Evolutionary conservation across 805 yeast genomes (phyloP), one percentile per base, ranked within the genome.

Genomic region (Barnettozyma siamensis): DNA sequence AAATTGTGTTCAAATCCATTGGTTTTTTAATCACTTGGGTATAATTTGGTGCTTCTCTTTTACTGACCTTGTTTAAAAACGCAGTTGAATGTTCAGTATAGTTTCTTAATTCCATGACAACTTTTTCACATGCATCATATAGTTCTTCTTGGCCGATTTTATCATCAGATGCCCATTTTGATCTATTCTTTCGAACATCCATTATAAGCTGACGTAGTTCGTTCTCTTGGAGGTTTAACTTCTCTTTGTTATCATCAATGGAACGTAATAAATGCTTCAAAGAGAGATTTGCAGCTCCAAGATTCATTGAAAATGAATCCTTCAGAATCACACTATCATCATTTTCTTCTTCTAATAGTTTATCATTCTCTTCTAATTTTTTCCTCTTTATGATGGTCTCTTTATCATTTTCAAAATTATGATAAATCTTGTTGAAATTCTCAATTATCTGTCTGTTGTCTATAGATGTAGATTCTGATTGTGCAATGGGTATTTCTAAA

Each of bases 141-240:
- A 93, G 72, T 60, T 94, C 99, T 58, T 93, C 99, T 64, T 93
- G 99, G 7, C 99, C 99, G 33, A 93, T 80, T 46, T 85, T 73
- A 43, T 89, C 95, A 57, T 93, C 97, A 43, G 86, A 86, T 8
- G 97, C 94, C 99, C 99, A 93, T 63, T 93, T 93, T 0, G 98
- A 94, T 44, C 98, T 70, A 57, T 89, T 91, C 54, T 89, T 93
- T 37, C 97, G 73, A 9, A 93, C 98, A 57, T 93, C 99, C 73
- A 86, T 76, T 40, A 93, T 82, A 47, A 93, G 68, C 45, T 83
- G 83, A 45, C 91, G 77, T 42, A 93, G 73, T 58, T 93, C 98
- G 42, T 76, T 69, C 55, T 91, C 98, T 10, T 87, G 79, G 26
- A 93, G 67, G 16, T 72, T 69, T 42, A 91, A 66, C 45, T 77